These are phyloP conservation scores for Malus hybrid DNA, from an alignment of 331 rosid genomes.

Conservation along the genomic window DNA sequence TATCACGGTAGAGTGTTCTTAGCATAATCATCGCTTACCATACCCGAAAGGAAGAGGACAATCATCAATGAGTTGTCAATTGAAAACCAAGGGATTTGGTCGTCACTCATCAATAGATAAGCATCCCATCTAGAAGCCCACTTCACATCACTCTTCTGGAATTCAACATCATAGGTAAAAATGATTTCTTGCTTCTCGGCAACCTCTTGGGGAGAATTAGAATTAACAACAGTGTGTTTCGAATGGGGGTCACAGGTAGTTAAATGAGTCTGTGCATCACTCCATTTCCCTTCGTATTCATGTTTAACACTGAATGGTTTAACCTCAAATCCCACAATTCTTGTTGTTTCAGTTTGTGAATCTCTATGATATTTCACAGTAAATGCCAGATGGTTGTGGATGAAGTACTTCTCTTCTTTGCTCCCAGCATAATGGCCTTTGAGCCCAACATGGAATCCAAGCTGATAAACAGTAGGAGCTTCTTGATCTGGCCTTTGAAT, in stretches of 20 bases:
- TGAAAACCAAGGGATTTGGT: conserved; percentile 98
- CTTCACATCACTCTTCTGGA: conserved; percentile 94
- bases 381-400: conserved; percentile 90
- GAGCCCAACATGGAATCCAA: conserved; percentile 81
- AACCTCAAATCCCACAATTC: conserved; percentile 98
- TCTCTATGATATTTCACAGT: conserved; percentile 82
- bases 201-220: conserved; percentile 89
- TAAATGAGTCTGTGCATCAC: conserved; percentile 47
- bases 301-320: conserved; percentile 87
- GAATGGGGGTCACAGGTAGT: conserved; percentile 88
- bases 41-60: conserved; percentile 97
- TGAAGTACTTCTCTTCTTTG: conserved; percentile 72
- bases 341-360: conserved; percentile 56
- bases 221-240: conserved; percentile 61
- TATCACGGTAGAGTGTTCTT: conserved; percentile 92
- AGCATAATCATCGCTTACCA: conserved; percentile 99
- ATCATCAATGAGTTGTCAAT: conserved; percentile 95
- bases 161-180: conserved; percentile 89
- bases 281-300: conserved; percentile 80
- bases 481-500: conserved; percentile 63
- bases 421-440: conserved; percentile 76
- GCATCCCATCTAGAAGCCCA: conserved; percentile 99
- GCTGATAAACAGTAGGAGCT: conserved; percentile 65
- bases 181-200: conserved; percentile 67
- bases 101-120: conserved; percentile 93